Conservation (phyloP, 768 basidiomycete species). For the Cyclocybe aegerita region DNA sequence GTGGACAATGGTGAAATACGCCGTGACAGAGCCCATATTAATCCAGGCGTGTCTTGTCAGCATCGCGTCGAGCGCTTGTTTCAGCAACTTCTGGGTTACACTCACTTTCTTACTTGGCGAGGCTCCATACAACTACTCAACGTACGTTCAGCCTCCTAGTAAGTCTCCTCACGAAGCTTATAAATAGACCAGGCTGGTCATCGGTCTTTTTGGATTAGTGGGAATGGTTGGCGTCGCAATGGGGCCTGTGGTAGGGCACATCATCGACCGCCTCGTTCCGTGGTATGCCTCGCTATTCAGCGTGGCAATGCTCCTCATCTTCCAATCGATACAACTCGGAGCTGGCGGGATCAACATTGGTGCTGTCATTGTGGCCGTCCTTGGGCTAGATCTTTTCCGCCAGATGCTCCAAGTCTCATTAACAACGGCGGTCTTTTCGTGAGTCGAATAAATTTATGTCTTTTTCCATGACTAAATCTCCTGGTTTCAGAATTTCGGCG, state of each 20-base stretch:
- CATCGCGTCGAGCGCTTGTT: conserved; percentile 59
- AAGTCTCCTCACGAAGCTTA: neutral
- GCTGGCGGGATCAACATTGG: conserved; percentile 71
- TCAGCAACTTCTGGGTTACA: conserved; percentile 67
- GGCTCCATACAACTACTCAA: conserved; percentile 73
- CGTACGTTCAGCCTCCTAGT: conserved; percentile 37
- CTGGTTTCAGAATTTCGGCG: conserved; percentile 32
- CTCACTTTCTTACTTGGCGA: conserved; percentile 80
- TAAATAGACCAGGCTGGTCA: conserved; percentile 38
- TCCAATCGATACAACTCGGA: conserved; percentile 64
- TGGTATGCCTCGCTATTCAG: conserved; percentile 76
- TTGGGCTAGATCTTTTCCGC: conserved; percentile 74
- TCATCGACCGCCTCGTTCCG: conserved; percentile 69
- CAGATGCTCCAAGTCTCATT: conserved; percentile 73
- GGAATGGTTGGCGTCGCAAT: conserved; percentile 73
- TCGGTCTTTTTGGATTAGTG: conserved; percentile 74
- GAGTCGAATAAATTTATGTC: conserved; percentile 7
- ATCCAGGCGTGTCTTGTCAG: conserved; percentile 68
- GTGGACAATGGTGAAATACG: conserved; percentile 74
- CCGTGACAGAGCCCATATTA: conserved; percentile 75
- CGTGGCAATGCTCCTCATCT: conserved; percentile 43
- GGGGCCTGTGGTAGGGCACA: conserved; percentile 67
- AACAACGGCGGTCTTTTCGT: conserved; percentile 60
- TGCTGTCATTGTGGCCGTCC: conserved; percentile 66
- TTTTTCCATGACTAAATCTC: conserved; percentile 5